Evolutionary conservation across 805 yeast genomes (phyloP), one percentile per base, ranked within the genome.

Genomic region (Zygoascus biomembranicola): DNA sequence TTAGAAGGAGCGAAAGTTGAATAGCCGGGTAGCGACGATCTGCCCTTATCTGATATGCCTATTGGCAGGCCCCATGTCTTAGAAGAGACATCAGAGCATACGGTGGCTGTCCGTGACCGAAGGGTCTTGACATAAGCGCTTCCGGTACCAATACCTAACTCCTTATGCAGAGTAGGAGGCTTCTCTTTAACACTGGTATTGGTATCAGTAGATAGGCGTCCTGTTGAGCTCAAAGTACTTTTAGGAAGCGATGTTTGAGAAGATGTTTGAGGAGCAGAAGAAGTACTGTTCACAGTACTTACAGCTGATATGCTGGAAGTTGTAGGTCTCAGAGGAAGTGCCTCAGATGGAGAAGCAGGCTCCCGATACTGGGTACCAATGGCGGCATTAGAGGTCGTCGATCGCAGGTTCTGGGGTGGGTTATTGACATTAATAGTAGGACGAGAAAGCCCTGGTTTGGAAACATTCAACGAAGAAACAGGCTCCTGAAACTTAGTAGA

Each of bases 61-160:
- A 63, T 49, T 8, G 66, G 66, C 47, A 63, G 55, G 13, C 66
- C 66, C 66, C 66, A 63, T 26, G 55, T 60, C 26, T 47, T 55
- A 5, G 66, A 31, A 4, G 65, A 55, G 18, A 60, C 57, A 31
- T 65, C 66, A 31, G 62, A 58, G 47, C 65, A 61, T 18, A 59
- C 68, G 6, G 68, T 63, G 9, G 68, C 69, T 0, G 64, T 53
- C 11, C 54, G 49, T 32, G 63, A 58, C 20, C 63, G 55, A 43
- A 67, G 50, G 18, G 61, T 58, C 48, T 59, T 58, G 14, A 69
- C 68, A 53, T 69, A 69, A 20, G 57, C 61, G 13, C 69, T 65
- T 18, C 67, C 66, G 4, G 58, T 57, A 28, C 71, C 70, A 10
- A 66, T 57, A 4, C 67, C 67, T 11, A 61, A 55, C n/a, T 54